These are phyloP conservation scores for Trametopsis cervina DNA, from an alignment of 768 basidiomycete species.

Conservation along the genomic window DNA sequence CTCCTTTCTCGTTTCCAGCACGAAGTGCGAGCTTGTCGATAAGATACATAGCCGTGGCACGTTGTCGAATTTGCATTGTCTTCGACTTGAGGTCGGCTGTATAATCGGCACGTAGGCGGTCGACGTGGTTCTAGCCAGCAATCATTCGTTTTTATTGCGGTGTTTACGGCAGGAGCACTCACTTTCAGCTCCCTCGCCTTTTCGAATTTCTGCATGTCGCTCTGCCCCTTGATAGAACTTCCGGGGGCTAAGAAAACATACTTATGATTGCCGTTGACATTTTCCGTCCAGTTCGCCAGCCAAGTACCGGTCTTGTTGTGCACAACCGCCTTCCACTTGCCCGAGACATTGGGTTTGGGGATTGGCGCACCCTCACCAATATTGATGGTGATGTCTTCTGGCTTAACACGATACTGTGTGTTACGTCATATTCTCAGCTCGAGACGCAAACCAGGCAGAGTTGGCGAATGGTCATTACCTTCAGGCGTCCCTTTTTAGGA, in stretches of 20 bases:
- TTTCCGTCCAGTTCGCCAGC: constrained; percentile 99
- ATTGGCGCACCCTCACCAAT: constrained; percentile 70
- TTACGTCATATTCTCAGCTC: background rate
- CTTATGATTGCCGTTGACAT: constrained; percentile 91
- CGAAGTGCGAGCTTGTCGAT: constrained; percentile 96
- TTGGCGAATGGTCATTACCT: too few relatives aligned
- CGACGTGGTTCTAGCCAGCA: constrained; percentile 69
- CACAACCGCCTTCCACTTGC: constrained; percentile 81
- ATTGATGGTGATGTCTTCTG: constrained; percentile 95
- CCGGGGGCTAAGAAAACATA: constrained; percentile 99
- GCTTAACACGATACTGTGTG: constrained; percentile 71
- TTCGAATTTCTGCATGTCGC: constrained; percentile 96
- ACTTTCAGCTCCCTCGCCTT: constrained; percentile 97
- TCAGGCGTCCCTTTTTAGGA: constrained; percentile 93
- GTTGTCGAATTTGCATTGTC: constrained; percentile 90
- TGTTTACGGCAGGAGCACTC: too few relatives aligned
- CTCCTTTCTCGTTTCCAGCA: constrained; percentile 99
- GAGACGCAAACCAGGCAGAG: background rate
- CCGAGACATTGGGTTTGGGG: constrained; percentile 87
- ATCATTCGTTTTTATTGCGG: too few relatives aligned
- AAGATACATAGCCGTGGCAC: constrained; percentile 99
- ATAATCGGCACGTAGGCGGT: constrained; percentile 87
- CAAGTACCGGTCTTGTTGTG: constrained; percentile 98
- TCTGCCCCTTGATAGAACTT: constrained; percentile 95
- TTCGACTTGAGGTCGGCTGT: constrained; percentile 77